Percentiles rank a stretch among this genome's conserved stretches.
phyloP scores from a whole-genome alignment of 2,329 filamentous ascomycete species.

The Rutstroemia sp. region DNA sequence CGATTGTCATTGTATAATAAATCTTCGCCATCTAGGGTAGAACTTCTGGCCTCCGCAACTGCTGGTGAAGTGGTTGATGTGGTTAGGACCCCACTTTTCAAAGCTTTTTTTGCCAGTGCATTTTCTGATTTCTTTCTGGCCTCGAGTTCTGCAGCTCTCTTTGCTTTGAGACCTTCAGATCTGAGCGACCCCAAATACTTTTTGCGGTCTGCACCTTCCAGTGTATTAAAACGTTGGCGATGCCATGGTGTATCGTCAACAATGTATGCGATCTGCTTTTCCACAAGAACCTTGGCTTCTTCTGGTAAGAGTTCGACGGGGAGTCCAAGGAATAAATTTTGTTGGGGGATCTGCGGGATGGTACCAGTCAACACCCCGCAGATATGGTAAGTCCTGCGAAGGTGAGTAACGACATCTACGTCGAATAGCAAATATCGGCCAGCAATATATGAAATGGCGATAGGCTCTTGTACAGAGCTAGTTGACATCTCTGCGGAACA shows the following conservation, averaged over 20 bases:
- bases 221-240: slow-evolving; percentile 50
- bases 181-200: slow-evolving; percentile 55
- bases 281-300: slow-evolving; percentile 75
- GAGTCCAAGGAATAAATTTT: slow-evolving; percentile 87
- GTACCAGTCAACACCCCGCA: slow-evolving; percentile 82
- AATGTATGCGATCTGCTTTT: slow-evolving; percentile 68
- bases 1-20: slow-evolving; percentile 24
- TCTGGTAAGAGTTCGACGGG: slow-evolving; percentile 87
- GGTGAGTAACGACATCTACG: slow-evolving; percentile 66
- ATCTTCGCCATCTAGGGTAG: slow-evolving; percentile 7
- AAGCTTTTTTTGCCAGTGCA: slow-evolving; percentile 23
- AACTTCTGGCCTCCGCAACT: not conserved
- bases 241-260: slow-evolving; percentile 74
- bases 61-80: slow-evolving; percentile 6
- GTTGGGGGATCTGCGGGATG: slow-evolving; percentile 84
- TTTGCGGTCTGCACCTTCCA: slow-evolving; percentile 49
- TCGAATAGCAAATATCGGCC: slow-evolving; percentile 87
- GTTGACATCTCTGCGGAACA: not conserved
- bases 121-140: slow-evolving; percentile 20
- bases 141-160: slow-evolving; percentile 31
- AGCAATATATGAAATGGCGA: slow-evolving; percentile 75
- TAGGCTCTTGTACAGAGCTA: slow-evolving; percentile 38
- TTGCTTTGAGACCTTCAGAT: slow-evolving; percentile 38
- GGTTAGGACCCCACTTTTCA: slow-evolving; percentile 14
- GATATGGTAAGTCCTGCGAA: slow-evolving; percentile 75